Conservation (phyloP, 1,284 basidiomycete genomes). For the Trichosporon coremiiforme region DNA sequence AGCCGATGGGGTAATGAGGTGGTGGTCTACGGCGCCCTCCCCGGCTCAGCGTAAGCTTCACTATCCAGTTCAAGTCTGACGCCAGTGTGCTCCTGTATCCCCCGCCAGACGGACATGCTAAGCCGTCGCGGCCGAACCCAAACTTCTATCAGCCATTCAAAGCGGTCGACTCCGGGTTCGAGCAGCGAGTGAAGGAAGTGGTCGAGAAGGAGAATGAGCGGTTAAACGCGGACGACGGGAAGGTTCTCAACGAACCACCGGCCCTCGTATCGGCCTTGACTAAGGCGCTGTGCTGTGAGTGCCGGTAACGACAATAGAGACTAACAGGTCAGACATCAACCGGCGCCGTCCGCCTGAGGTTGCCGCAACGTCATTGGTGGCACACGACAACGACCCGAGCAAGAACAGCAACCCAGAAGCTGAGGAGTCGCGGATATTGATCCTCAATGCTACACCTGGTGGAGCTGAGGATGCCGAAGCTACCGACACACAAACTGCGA, state of each 20-base stretch:
- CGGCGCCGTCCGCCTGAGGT: conserved; percentile 63
- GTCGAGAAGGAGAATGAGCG: conserved; percentile 66
- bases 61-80: background rate
- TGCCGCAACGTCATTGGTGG: conserved; percentile 35
- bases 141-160: conserved; percentile 81
- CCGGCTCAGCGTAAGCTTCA: conserved; percentile 64
- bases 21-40: conserved; percentile 84
- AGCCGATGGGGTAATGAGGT: conserved; percentile 87
- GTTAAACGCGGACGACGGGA: conserved; percentile 60
- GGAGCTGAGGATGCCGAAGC: conserved; percentile 29
- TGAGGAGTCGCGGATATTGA: conserved; percentile 80
- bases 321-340: conserved; percentile 72
- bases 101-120: conserved; percentile 48
- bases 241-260: conserved; percentile 62
- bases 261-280: conserved; percentile 82
- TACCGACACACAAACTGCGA: conserved; percentile 57
- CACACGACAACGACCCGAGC: conserved; percentile 22
- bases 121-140: conserved; percentile 61
- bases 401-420: conserved; percentile 33
- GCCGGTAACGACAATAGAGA: background rate
- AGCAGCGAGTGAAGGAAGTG: conserved; percentile 66
- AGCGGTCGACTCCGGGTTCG: conserved; percentile 63
- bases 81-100: conserved; percentile 46
- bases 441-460: conserved; percentile 83
- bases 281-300: conserved; percentile 84